These are phyloP conservation scores for Lablab purpureus DNA, from an alignment of 306 rosid species.

Conservation along the genomic window DNA sequence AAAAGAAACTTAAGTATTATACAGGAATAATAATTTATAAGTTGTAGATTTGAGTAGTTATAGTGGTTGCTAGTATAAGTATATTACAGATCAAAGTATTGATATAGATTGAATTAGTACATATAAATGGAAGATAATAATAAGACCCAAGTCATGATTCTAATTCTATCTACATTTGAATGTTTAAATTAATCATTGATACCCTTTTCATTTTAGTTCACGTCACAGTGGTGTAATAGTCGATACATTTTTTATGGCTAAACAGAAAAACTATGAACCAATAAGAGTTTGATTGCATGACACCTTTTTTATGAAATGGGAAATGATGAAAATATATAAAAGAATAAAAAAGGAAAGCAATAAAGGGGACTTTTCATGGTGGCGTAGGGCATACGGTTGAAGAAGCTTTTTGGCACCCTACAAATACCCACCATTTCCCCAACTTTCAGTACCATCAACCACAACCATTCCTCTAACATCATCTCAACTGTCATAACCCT, in stretches of 20 bases:
- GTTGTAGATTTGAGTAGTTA: too few species aligned
- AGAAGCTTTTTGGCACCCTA: constrained; percentile 62
- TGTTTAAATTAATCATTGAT: background rate
- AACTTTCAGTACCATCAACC: constrained; percentile 53
- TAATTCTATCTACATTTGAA: background rate
- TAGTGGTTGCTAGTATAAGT: too few species aligned
- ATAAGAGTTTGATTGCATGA: background rate
- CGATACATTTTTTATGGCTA: background rate
- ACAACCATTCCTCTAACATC: constrained; percentile 53
- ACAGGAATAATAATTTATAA: too few species aligned
- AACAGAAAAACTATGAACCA: constrained; percentile 15
- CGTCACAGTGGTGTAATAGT: background rate
- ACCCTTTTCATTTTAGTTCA: background rate
- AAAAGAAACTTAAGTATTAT: too few species aligned
- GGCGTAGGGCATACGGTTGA: constrained; percentile 62
- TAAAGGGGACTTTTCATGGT: constrained; percentile 53
- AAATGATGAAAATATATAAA: background rate
- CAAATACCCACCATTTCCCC: constrained; percentile 66
- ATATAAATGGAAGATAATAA: background rate
- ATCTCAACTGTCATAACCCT: constrained; percentile 27
- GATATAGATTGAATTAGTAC: too few species aligned
- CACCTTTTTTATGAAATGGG: background rate
- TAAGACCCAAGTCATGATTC: background rate
- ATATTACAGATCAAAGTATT: too few species aligned
- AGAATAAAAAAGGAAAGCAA: constrained; percentile 33